These are phyloP conservation scores for Cyberlindnera euphorbiae DNA, from an alignment of 805 yeast species.

Conservation along the genomic window DNA sequence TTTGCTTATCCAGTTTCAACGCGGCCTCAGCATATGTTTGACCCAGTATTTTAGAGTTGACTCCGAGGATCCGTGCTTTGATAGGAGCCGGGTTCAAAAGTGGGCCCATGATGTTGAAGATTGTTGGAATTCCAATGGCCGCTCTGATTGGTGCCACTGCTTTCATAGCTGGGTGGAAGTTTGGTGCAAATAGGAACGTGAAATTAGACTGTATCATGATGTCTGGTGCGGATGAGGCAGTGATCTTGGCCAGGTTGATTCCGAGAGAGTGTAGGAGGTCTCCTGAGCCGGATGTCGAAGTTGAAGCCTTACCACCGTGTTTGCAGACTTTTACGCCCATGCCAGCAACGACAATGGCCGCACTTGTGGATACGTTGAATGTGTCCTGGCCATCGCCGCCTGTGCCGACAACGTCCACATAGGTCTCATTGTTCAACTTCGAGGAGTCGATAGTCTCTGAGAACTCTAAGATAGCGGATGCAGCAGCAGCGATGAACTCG, in stretches of 20 bases:
- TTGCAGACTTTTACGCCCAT: constrained; percentile 76
- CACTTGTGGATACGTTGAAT: constrained; percentile 90
- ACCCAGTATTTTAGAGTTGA: constrained; percentile 75
- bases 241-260: constrained; percentile 71
- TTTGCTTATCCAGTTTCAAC: constrained; percentile 48
- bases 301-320: constrained; percentile 97
- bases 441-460: constrained; percentile 49
- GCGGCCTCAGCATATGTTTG: constrained; percentile 82
- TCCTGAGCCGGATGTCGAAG: constrained; percentile 91
- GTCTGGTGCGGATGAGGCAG: constrained; percentile 52
- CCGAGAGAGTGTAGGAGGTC: constrained; percentile 82
- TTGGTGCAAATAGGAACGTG: constrained; percentile 86
- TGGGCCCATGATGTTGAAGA: constrained; percentile 93
- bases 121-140: constrained; percentile 81
- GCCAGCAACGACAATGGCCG: constrained; percentile 94
- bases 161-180: constrained; percentile 90
- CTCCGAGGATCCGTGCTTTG: constrained; percentile 83
- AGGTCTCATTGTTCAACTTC: constrained; percentile 44
- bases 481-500: constrained; percentile 82
- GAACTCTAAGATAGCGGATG: constrained; percentile 61
- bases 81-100: constrained; percentile 84
- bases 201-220: constrained; percentile 45
- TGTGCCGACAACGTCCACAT: constrained; percentile 91
- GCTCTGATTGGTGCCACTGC: constrained; percentile 75
- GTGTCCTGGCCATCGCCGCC: constrained; percentile 99